Evolutionary conservation across 768 basidiomycete genomes (phyloP).

Genomic region (Leccinum disarticulatum): DNA sequence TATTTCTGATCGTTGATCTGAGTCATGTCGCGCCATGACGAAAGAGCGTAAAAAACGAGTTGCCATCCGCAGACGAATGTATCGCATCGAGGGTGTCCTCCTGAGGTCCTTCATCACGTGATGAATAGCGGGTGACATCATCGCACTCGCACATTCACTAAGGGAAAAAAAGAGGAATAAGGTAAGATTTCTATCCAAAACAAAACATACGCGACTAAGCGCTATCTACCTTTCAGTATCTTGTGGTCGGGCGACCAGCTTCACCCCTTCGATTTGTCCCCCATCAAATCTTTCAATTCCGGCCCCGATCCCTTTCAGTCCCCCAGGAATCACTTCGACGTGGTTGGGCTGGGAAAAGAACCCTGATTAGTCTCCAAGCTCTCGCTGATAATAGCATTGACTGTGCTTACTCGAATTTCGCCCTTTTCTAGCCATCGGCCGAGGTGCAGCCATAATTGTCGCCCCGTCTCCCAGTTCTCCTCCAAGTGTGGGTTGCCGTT

Average conservation of each 20-base stretch:
- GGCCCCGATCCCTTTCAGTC: constrained; percentile 41
- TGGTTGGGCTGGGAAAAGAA: constrained; percentile 39
- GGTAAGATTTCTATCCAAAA: constrained; percentile 28
- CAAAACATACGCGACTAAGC: constrained; percentile 17
- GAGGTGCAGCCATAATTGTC: constrained; percentile 31
- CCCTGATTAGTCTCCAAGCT: background rate
- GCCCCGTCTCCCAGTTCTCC: constrained; percentile 35
- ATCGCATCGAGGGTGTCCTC: constrained; percentile 33
- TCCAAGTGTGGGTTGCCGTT: constrained; percentile 35
- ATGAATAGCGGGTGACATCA: constrained; percentile 16
- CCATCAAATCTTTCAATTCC: constrained; percentile 43
- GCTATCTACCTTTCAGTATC: constrained; percentile 40
- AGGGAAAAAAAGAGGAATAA: constrained; percentile 15
- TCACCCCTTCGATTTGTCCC: constrained; percentile 43
- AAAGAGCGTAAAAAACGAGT: constrained; percentile 32
- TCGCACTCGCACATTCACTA: constrained; percentile 18
- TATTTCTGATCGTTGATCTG: constrained; percentile 26
- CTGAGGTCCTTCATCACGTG: constrained; percentile 27
- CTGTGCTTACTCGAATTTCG: constrained; percentile 29
- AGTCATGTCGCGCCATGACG: constrained; percentile 31
- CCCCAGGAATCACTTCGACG: constrained; percentile 41
- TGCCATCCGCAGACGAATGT: constrained; percentile 32
- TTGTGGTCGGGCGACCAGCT: constrained; percentile 44
- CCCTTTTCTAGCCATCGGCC: constrained; percentile 32
- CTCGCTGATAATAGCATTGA: background rate